phyloP scores from a whole-genome alignment of 164 flowering plant genomes.

The Brasenia schreberi region DNA sequence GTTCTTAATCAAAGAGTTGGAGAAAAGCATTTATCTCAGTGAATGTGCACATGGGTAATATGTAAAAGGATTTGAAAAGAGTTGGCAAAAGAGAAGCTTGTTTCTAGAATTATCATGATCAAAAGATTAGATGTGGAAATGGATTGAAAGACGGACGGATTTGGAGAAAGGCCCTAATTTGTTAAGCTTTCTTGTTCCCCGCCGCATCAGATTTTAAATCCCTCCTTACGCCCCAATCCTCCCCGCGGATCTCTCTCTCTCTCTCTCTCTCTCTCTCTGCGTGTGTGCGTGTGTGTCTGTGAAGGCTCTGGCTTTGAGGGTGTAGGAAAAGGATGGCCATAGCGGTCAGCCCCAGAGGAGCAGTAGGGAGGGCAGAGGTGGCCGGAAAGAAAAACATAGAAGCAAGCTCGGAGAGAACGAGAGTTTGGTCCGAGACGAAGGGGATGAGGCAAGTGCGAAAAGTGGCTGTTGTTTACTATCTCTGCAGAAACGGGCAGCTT shows the following conservation, averaged over 20 bases:
- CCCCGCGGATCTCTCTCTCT: neutral
- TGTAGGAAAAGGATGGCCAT: constrained; percentile 4
- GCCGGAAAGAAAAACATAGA: constrained; percentile 15
- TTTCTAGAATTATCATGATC: no score
- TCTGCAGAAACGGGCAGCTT: constrained; percentile 72
- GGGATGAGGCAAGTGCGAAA: constrained; percentile 15
- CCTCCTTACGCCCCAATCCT: neutral
- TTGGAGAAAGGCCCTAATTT: no score
- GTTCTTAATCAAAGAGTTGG: no score
- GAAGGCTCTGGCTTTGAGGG: neutral
- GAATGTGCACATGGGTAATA: no score
- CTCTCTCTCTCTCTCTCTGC: neutral
- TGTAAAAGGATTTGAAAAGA: no score
- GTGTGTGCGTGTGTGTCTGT: no score
- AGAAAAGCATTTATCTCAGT: no score
- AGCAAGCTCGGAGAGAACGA: constrained; percentile 25
- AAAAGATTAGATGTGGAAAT: no score
- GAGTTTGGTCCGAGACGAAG: constrained; percentile 25
- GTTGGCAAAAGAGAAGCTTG: no score
- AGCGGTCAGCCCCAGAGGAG: constrained; percentile 21
- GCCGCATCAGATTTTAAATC: neutral
- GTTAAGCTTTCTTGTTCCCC: neutral
- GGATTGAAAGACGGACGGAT: no score
- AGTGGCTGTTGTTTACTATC: constrained; percentile 81
- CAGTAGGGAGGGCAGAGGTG: constrained; percentile 12